A percentile compares a stretch with the other conserved stretches of the same genome.
Conservation (phyloP, 2,329 filamentous ascomycete species). For the Aspergillus floridensis region DNA sequence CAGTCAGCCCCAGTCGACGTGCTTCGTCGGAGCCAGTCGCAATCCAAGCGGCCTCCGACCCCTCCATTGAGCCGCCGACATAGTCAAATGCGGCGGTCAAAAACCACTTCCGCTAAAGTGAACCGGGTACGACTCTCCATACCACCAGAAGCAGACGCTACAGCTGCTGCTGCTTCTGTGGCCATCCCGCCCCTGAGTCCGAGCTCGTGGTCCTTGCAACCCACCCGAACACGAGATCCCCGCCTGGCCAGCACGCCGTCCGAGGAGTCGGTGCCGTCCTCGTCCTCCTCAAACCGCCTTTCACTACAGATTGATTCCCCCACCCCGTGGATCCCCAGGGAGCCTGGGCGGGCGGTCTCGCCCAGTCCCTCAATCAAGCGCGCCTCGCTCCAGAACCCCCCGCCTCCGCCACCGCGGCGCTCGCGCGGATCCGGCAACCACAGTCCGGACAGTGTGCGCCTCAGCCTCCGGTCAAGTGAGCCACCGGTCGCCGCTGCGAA, state of each 20-base stretch:
- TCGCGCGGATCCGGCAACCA: conserved; percentile 44
- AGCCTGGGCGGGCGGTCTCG: conserved; percentile 9
- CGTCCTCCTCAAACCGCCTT: not conserved
- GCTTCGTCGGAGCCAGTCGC: conserved; percentile 32
- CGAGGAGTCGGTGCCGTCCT: conserved; percentile 12
- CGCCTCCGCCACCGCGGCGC: conserved; percentile 49
- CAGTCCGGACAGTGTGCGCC: conserved; percentile 30
- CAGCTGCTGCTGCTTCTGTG: conserved; percentile 8
- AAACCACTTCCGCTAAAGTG: conserved; percentile 34
- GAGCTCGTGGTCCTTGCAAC: conserved; percentile 24
- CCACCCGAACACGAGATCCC: conserved; percentile 17
- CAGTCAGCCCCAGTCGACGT: conserved; percentile 22
- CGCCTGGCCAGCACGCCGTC: conserved; percentile 7
- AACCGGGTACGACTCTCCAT: conserved; percentile 32
- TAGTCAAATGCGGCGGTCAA: conserved; percentile 43
- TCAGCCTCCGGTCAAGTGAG: conserved; percentile 20
- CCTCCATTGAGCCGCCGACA: conserved; percentile 50
- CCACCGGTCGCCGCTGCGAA: conserved; percentile 8
- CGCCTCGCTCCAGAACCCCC: conserved; percentile 25
- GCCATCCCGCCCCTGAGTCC: conserved; percentile 27
- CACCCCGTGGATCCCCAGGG: conserved; percentile 6
- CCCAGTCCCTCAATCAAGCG: conserved; percentile 31
- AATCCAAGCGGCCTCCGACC: conserved; percentile 46
- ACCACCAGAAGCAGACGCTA: conserved; percentile 48
- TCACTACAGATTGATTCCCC: conserved; percentile 6